Evolutionary conservation across 805 yeast species (phyloP), one percentile per base, ranked within the genome.

Genomic region (Cyberlindnera maritima): DNA sequence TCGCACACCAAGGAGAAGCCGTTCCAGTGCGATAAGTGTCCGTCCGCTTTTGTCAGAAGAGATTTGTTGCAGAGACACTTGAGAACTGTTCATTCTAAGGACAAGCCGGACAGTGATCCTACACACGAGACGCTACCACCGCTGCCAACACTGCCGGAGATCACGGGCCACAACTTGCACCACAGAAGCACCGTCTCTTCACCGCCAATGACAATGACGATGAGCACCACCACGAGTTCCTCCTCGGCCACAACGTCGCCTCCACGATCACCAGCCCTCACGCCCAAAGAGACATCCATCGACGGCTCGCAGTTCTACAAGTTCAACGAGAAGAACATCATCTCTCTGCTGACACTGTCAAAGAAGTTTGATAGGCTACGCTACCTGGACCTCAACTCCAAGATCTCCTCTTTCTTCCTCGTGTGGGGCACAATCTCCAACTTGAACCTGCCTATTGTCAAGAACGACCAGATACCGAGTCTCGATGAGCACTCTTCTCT

Each of bases 1-100:
- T 81, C 89, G 1, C 94, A 86, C 60, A 85, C 90, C 13, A 85
- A 85, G 57, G 88, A 83, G 58, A 80, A 88, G 52, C 95, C 95
- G 1, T 87, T 84, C 66, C 80, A 80, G 48, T 87, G 96, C 58
- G 70, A 76, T 31, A 74, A 80, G 43, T 87, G 95, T 61, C 73
- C 81, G 10, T 77, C 84, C 41, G 78, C 85, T 2, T 87, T 87
- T 68, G 96, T 87, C 1, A 69, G 96, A 49, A 69, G 94, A 55
- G 96, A 87, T 60, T 67, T 87, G 39, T 69, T 88, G 15, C 88
- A 86, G 57, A 69, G 96, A 33, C 96, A 87, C 63, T 77, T 84
- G 49, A 68, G 92, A 38, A 88, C 95, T 0, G 94, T 87, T 13
- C 96, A 87, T 63, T 74, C 63, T 7, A 53, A 53, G 25, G 49